Evolutionary conservation across 352 stramenopile genomes (phyloP), one percentile per base, ranked within the genome.

Genomic region (Phytophthora meadii): DNA sequence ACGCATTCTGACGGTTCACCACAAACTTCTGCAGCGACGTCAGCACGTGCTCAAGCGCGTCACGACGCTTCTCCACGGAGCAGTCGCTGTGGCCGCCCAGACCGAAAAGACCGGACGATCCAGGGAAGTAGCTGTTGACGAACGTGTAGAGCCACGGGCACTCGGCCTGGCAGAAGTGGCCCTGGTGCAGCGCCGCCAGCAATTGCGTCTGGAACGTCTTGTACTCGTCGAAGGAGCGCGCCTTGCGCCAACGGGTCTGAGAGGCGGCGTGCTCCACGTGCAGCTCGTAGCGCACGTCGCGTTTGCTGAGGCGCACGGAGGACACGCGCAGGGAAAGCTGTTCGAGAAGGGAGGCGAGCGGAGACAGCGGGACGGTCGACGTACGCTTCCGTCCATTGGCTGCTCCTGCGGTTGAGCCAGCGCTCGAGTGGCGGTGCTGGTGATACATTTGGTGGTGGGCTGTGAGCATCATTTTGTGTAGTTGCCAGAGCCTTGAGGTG

Each of bases 281-380:
- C n/a, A 42, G 37, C 34, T 67, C 59, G 41, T 67, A 61, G 30
- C 34, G 59, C 15, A 61, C 42, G 42, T 68, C 51, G 60, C 50
- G 51, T 34, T 68, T 68, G 51, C 39, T 46, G 44, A 45, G 44
- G 50, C 60, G 60, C 17, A 52, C 45, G 42, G 60, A 27, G 24
- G 60, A 1, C 14, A 68, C 44, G 17, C 15, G 32, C 5, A 68
- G 60, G n/a, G 60, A 68, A 51, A 68, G 34, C 44, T 68, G 60
- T 28, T 68, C 60, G 8, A 68, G 60, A n/a, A 62, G 15, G 11
- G 36, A 52, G 4, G 50, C 25, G 28, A 44, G 24, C 3, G 59
- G 50, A 4, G 50, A 24, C 22, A 67, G 41, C 1, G 49, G 17
- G 5, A 41, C 14, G 8, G 22, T 6, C 42, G 19, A 9, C 10